Percentiles rank a stretch among this genome's conserved stretches.
phyloP scores from a whole-genome alignment of 2,329 filamentous ascomycete genomes.

The Seiridium cupressi region DNA sequence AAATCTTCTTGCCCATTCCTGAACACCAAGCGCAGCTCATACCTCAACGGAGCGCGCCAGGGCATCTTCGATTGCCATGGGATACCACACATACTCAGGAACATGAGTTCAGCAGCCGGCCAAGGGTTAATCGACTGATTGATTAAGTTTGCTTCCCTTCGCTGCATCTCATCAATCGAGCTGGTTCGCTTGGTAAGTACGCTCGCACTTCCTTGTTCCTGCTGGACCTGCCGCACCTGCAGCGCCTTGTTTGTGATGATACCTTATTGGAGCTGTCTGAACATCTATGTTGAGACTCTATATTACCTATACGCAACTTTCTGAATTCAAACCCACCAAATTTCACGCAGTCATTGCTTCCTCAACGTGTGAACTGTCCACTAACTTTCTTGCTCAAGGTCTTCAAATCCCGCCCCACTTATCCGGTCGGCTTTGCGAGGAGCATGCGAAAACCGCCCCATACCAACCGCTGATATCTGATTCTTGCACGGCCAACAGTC shows the following conservation, averaged over 20 bases:
- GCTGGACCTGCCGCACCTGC: not conserved
- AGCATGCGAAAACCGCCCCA: conserved; percentile 9
- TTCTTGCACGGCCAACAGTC: conserved; percentile 17
- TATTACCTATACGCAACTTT: conserved; percentile 57
- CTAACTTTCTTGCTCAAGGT: not conserved
- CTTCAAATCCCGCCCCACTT: not conserved
- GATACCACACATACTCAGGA: not conserved
- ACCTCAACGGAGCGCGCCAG: not conserved
- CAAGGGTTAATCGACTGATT: not conserved
- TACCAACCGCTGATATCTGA: conserved; percentile 12
- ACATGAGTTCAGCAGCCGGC: not conserved
- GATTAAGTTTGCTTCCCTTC: not conserved
- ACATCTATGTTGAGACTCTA: conserved; percentile 59
- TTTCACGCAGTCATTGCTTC: not conserved
- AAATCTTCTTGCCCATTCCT: not conserved
- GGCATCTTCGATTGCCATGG: not conserved
- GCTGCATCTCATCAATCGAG: not conserved
- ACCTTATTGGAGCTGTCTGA: conserved; percentile 78
- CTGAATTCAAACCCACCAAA: conserved; percentile 21
- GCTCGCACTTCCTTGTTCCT: not conserved
- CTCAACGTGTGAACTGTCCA: not conserved
- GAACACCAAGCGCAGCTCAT: not conserved
- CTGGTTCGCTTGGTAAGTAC: no score
- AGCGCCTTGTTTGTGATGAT: conserved; percentile 38
- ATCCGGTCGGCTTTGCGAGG: not conserved